phyloP scores from a whole-genome alignment of 2,329 filamentous ascomycete species.

The Fusarium compactum region DNA sequence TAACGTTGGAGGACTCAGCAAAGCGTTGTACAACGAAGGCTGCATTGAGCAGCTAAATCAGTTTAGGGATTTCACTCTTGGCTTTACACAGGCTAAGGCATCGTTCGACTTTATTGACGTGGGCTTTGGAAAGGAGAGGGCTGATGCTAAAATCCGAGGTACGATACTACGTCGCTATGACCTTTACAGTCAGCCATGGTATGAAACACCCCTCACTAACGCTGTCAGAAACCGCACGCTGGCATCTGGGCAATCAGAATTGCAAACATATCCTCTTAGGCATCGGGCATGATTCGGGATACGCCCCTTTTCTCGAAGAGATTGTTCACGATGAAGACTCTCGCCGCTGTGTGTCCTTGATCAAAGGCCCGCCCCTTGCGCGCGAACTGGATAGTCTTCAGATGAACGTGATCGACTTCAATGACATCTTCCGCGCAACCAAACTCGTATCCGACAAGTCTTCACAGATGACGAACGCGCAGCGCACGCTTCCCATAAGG shows the following conservation, averaged over 20 bases:
- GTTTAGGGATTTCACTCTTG: slow-evolving; percentile 68
- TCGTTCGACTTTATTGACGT: slow-evolving; percentile 75
- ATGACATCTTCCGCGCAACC: slow-evolving; percentile 65
- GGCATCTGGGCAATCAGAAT: slow-evolving; percentile 70
- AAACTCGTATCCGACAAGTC: slow-evolving; percentile 58
- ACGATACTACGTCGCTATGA: slow-evolving; percentile 1
- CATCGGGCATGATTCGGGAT: slow-evolving; percentile 71
- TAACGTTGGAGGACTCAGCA: slow-evolving; percentile 64
- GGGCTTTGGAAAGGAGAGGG: slow-evolving; percentile 68
- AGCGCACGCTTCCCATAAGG: slow-evolving; percentile 8
- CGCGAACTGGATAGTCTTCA: slow-evolving; percentile 62
- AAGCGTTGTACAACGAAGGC: slow-evolving; percentile 63
- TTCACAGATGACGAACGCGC: background rate
- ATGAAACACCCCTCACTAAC: slow-evolving; percentile 13
- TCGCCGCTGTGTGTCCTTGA: slow-evolving; percentile 61
- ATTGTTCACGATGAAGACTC: slow-evolving; percentile 60
- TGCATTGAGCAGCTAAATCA: slow-evolving; percentile 58
- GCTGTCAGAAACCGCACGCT: slow-evolving; percentile 61
- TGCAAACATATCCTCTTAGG: slow-evolving; percentile 73
- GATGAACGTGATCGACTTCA: slow-evolving; percentile 61
- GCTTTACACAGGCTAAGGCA: slow-evolving; percentile 69
- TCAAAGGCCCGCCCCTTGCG: slow-evolving; percentile 66
- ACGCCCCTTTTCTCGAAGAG: slow-evolving; percentile 70
- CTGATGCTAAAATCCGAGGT: slow-evolving; percentile 72
- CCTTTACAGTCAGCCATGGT: background rate